These are phyloP conservation scores for Turnera subulata DNA, from an alignment of 345 rosid species.

Conservation along the genomic window DNA sequence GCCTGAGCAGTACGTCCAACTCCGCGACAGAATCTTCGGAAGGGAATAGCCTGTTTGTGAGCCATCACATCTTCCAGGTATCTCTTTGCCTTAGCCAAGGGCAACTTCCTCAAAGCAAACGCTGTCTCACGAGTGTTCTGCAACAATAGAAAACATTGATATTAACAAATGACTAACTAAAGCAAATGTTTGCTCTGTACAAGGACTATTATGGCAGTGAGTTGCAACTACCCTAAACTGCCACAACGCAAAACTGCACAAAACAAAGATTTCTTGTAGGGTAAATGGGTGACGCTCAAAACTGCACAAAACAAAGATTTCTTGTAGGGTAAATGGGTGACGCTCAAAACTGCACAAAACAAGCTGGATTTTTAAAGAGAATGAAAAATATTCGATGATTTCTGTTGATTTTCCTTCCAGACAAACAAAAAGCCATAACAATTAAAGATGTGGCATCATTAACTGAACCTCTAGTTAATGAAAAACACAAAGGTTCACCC, in stretches of 20 bases:
- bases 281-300: too few species aligned
- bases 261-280: too few species aligned
- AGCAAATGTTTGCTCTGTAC: too few species aligned
- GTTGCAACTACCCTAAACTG: too few species aligned
- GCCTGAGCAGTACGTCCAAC: constrained; percentile 99
- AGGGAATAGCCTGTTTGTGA: constrained; percentile 99
- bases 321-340: too few species aligned
- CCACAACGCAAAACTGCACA: too few species aligned
- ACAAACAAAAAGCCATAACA: not conserved
- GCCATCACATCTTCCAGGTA: constrained; percentile 93
- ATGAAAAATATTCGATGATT: too few species aligned
- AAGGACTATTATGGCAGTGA: too few species aligned
- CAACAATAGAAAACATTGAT: not conserved
- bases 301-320: too few species aligned
- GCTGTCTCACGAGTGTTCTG: constrained; percentile 98
- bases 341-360: too few species aligned
- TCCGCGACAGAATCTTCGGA: constrained; percentile 88
- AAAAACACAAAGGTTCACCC: constrained; percentile 47
- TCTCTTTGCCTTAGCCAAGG: constrained; percentile 88
- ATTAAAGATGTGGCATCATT: constrained; percentile 27
- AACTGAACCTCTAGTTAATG: constrained; percentile 45
- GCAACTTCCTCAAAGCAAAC: constrained; percentile 71
- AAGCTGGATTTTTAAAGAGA: too few species aligned
- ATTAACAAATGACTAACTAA: not conserved
- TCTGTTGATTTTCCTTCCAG: too few species aligned